Conservation (phyloP, 2,329 filamentous ascomycete genomes). For the Rhexocercosporidium sp. region DNA sequence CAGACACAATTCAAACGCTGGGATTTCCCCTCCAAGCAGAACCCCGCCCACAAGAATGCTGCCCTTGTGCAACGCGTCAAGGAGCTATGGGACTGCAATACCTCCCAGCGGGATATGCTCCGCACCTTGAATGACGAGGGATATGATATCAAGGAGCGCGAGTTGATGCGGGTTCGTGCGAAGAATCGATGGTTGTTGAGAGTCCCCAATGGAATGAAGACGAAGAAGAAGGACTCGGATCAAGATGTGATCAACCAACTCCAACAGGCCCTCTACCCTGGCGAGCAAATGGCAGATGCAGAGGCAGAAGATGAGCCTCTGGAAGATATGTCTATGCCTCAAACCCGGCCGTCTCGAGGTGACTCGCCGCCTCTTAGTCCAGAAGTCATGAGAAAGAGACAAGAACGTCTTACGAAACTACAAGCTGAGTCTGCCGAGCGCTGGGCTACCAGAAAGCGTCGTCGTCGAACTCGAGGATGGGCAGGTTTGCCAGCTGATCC, state of each 20-base stretch:
- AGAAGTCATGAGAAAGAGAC: constrained; percentile 56
- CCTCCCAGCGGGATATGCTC: constrained; percentile 75
- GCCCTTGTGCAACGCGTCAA: constrained; percentile 71
- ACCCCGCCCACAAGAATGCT: constrained; percentile 72
- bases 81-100: constrained; percentile 79
- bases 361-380: constrained; percentile 47
- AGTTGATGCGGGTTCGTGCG: constrained; percentile 71
- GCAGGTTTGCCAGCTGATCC: constrained; percentile 71
- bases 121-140: constrained; percentile 72
- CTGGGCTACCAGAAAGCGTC: constrained; percentile 67
- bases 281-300: constrained; percentile 37
- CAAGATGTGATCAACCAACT: constrained; percentile 43
- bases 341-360: constrained; percentile 28
- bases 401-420: constrained; percentile 58
- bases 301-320: constrained; percentile 37
- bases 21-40: constrained; percentile 78
- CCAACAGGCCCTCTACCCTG: constrained; percentile 42
- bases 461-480: constrained; percentile 71
- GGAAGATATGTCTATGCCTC: constrained; percentile 36
- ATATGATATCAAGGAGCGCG: constrained; percentile 72
- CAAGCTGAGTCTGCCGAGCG: constrained; percentile 65
- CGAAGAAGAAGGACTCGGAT: constrained; percentile 43
- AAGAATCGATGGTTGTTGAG: constrained; percentile 73
- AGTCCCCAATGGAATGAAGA: constrained; percentile 62
- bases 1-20: constrained; percentile 79